Percentiles rank a stretch among this genome's conserved stretches.
Conservation (phyloP, 2,329 filamentous ascomycete species). For the Talaromyces sp. region DNA sequence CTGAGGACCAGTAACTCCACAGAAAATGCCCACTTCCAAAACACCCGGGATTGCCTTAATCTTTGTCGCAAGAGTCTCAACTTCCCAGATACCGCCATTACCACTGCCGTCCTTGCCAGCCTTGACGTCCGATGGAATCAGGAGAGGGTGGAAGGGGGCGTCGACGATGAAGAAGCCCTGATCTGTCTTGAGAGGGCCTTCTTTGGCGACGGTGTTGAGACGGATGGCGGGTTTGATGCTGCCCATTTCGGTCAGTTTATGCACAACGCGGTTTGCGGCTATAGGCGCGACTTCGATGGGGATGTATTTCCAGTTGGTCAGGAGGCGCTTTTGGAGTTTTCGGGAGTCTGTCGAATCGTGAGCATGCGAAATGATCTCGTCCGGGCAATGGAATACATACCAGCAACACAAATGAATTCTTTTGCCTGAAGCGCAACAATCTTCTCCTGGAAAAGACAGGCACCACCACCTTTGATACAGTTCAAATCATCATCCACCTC, state of each 20-base stretch:
- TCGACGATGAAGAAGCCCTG: constrained; percentile 89
- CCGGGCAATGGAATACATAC: constrained; percentile 42
- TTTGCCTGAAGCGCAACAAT: constrained; percentile 80
- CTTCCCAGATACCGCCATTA: constrained; percentile 71
- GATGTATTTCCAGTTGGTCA: constrained; percentile 74
- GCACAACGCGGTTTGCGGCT: constrained; percentile 72
- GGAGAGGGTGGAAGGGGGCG: constrained; percentile 75
- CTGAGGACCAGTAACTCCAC: constrained; percentile 73
- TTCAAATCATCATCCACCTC: constrained; percentile 94
- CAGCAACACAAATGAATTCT: constrained; percentile 83
- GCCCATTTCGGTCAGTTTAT: constrained; percentile 69
- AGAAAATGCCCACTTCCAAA: constrained; percentile 87
- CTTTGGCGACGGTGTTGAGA: constrained; percentile 70
- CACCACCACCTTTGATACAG: constrained; percentile 95
- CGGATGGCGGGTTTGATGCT: constrained; percentile 68
- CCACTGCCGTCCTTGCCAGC: constrained; percentile 52
- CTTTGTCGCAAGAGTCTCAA: constrained; percentile 66
- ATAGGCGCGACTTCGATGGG: constrained; percentile 92
- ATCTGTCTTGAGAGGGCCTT: constrained; percentile 79
- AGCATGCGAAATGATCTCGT: not conserved
- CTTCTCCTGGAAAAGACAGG: constrained; percentile 98
- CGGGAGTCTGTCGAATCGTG: constrained; percentile 66
- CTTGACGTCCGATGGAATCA: constrained; percentile 58
- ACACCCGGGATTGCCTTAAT: constrained; percentile 84
- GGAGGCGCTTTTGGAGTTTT: constrained; percentile 76